Percentiles rank a stretch among this genome's conserved stretches.
Conservation (phyloP, 2,329 filamentous ascomycete species). For the Cordyceps tenuipes region DNA sequence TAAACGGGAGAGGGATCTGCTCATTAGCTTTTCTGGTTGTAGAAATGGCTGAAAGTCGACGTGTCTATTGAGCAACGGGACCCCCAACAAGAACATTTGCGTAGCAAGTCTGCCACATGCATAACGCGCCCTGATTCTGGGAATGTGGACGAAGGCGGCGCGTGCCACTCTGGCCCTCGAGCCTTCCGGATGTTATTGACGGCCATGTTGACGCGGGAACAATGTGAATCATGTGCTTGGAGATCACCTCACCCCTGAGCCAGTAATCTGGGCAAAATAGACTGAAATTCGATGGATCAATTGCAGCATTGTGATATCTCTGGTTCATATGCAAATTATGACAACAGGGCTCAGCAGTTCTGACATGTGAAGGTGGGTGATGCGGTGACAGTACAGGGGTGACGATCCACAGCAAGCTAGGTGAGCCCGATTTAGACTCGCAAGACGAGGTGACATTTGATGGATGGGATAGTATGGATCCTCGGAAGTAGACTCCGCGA, state of each 20-base stretch:
- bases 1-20: not conserved
- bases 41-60: not conserved
- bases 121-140: not conserved
- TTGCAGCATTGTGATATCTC: not conserved
- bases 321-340: not conserved
- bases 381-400: not conserved
- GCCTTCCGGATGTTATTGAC: not conserved
- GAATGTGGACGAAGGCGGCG: not conserved
- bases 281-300: not conserved
- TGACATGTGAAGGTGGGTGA: constrained; percentile 10
- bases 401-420: not conserved
- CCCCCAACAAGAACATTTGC: not conserved
- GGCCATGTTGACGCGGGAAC: not conserved
- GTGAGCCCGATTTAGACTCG: constrained; percentile 11
- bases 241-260: not conserved
- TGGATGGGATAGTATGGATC: constrained; percentile 4
- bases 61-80: not conserved
- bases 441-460: constrained; percentile 3
- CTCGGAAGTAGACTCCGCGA: constrained; percentile 4
- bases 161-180: not conserved
- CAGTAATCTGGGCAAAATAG: not conserved
- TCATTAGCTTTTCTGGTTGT: not conserved
- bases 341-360: not conserved
- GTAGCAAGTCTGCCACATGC: not conserved
- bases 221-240: not conserved